A percentile compares a stretch with the other conserved stretches of the same genome.
Conservation (phyloP, 2,329 filamentous ascomycete genomes). For the Helotiales sp. region DNA sequence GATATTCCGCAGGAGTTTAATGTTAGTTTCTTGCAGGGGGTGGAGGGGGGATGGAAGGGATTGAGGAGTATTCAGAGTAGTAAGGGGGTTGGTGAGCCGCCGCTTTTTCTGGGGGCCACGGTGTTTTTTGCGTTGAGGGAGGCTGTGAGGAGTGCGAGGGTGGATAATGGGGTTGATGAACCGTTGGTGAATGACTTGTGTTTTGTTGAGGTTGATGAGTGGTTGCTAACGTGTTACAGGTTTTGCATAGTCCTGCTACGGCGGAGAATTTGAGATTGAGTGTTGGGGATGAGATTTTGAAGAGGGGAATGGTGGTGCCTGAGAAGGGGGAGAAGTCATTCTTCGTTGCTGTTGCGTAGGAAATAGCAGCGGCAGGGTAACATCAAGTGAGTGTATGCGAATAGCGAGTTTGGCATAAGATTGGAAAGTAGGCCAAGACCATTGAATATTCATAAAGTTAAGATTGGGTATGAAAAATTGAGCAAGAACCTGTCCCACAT, state of each 20-base stretch:
- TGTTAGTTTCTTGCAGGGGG: slow-evolving; percentile 35
- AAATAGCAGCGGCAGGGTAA: neutral
- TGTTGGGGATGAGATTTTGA: slow-evolving; percentile 36
- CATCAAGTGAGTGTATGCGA: neutral
- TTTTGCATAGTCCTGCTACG: slow-evolving; percentile 50
- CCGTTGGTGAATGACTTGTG: no score
- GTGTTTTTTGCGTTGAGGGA: slow-evolving; percentile 55
- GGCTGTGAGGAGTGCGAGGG: slow-evolving; percentile 50
- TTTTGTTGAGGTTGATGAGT: slow-evolving; percentile 40
- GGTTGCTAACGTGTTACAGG: no score
- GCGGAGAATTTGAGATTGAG: slow-evolving; percentile 48
- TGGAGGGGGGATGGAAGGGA: slow-evolving; percentile 49
- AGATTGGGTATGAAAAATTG: no score
- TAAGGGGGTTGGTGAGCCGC: slow-evolving; percentile 60
- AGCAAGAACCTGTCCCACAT: no score
- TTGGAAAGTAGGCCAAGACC: no score
- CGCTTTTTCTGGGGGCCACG: slow-evolving; percentile 55
- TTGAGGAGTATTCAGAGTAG: slow-evolving; percentile 54
- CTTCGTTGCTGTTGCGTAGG: slow-evolving; percentile 26
- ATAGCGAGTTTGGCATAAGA: neutral
- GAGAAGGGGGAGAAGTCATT: slow-evolving; percentile 34
- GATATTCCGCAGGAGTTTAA: slow-evolving; percentile 76
- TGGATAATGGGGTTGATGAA: slow-evolving; percentile 45
- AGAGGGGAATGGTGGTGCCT: slow-evolving; percentile 31
- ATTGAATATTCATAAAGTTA: no score